Percentiles rank a stretch among this genome's conserved stretches.
Evolutionary conservation across 1,139 yeast species (phyloP).

Genomic region (Taphrina sp.): DNA sequence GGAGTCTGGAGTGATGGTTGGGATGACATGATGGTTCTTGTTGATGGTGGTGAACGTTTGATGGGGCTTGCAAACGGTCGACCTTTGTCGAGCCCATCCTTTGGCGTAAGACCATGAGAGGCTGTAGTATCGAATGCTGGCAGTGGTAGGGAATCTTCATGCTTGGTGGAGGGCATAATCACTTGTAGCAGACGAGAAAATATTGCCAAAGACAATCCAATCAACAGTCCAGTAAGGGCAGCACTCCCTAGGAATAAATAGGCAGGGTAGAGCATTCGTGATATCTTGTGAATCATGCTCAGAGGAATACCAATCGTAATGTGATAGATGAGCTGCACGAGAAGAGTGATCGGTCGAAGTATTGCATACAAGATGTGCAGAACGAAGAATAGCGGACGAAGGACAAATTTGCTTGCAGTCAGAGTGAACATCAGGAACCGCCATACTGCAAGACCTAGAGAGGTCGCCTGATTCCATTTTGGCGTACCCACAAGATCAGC

Average conservation of each 20-base stretch:
- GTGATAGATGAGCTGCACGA: constrained; percentile 6
- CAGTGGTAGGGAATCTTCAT: background rate
- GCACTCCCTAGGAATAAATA: constrained; percentile 23
- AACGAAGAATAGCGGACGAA: constrained; percentile 5
- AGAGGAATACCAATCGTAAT: constrained; percentile 6
- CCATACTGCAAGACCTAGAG: constrained; percentile 16
- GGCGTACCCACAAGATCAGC: constrained; percentile 16
- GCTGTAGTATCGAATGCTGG: background rate
- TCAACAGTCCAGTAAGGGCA: constrained; percentile 7
- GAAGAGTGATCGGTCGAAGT: constrained; percentile 7
- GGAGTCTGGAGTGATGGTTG: constrained; percentile 14
- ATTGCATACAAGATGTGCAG: constrained; percentile 3
- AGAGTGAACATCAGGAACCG: constrained; percentile 1
- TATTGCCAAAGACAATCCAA: constrained; percentile 3
- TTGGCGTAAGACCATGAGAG: background rate
- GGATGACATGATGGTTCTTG: constrained; percentile 11
- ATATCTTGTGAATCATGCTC: background rate
- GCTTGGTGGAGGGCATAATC: background rate
- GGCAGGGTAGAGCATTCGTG: constrained; percentile 5
- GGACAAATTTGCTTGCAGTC: background rate
- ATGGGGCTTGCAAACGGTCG: background rate
- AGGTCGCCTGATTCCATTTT: constrained; percentile 13
- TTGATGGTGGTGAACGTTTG: constrained; percentile 17
- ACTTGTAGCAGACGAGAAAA: background rate
- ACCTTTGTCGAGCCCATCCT: background rate